Percentiles rank a stretch among this genome's conserved stretches.
Conservation (phyloP, 2,329 filamentous ascomycete species). For the Botryotinia globosa region DNA sequence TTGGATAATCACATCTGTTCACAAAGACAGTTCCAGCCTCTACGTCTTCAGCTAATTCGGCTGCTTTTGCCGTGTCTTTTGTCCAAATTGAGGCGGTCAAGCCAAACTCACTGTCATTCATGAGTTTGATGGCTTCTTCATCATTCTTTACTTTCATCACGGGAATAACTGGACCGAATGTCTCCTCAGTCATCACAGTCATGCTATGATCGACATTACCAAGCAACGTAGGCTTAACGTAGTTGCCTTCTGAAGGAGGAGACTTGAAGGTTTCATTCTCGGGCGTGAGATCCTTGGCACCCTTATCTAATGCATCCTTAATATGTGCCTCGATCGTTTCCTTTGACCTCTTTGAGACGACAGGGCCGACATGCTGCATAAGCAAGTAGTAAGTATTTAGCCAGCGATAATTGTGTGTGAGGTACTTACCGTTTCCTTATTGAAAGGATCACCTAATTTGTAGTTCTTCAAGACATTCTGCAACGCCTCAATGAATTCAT, state of each 20-base stretch:
- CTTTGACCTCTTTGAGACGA: constrained; percentile 78
- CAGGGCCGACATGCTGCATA: constrained; percentile 69
- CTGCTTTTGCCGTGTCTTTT: constrained; percentile 73
- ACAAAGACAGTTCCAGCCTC: constrained; percentile 96
- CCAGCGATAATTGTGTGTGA: not conserved
- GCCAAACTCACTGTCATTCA: constrained; percentile 95
- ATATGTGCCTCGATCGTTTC: constrained; percentile 76
- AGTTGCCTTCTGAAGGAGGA: constrained; percentile 78
- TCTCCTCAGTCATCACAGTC: constrained; percentile 90
- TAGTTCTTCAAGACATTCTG: constrained; percentile 80
- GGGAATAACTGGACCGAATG: constrained; percentile 89
- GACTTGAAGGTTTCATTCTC: constrained; percentile 73
- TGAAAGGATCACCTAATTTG: constrained; percentile 82
- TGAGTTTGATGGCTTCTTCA: constrained; percentile 74
- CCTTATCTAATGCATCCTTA: constrained; percentile 76
- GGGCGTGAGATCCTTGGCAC: constrained; percentile 81
- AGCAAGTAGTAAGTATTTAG: constrained; percentile 15
- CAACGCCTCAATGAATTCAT: constrained; percentile 73
- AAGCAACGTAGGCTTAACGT: constrained; percentile 80
- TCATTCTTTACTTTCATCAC: constrained; percentile 83
- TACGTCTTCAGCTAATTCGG: constrained; percentile 73
- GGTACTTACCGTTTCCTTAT: constrained; percentile 56
- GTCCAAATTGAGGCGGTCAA: constrained; percentile 98
- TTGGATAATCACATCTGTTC: constrained; percentile 89
- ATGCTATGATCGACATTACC: constrained; percentile 77